Base-by-base conservation (phyloP, 495 filamentous ascomycete species). In the Rhypophila decipiens region DNA sequence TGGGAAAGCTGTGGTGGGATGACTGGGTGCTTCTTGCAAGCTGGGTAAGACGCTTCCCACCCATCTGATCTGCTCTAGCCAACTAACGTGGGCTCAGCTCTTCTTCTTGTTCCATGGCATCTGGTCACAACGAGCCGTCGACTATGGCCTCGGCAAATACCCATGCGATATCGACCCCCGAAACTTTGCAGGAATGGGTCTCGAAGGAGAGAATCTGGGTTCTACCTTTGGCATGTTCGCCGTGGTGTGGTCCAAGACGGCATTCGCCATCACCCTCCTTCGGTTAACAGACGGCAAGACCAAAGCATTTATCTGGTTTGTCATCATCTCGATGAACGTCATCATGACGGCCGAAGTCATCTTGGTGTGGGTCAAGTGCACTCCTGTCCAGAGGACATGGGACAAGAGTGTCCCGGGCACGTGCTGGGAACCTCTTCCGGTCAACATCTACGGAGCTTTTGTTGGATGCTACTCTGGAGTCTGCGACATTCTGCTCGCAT, bases 201-300 rank as follows among this genome's bases (percentile, higher is more conserved):
- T 63, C 10, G 42, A 49, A 0, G 56, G 47, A 23, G 34, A 43
- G 41, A 34, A 46, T 33, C 12, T 64, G 3, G 49, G 51, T 1
- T 39, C 53, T 13, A 45, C 47, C 19, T 42, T 60, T 33, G 44
- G 39, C 47, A 49, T 56, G 19, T 13, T 57, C 0, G 58, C 56
- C 37, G 46, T 58, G 21, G 51, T 56, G 5, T 58, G 53, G 53
- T 60, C 54, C 39, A 67, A 67, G 51, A 64, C 59, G 0, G 57
- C 58, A 0, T 67, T 64, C 21, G 64, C 55, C 12, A 39, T 67
- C 23, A 63, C 61, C 1, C 24, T 67, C 4, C 50, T 64, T 5
- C 61, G 64, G 4, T 31, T 67, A 1, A 41, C 49, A 3, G 43
- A 39, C 17, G 45, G 48, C 15, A 39, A 35, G 29, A 15, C 46